A percentile compares a stretch with the other conserved stretches of the same genome.
Conservation (phyloP, 2,329 filamentous ascomycete species). For the Stemphylium beticola region DNA sequence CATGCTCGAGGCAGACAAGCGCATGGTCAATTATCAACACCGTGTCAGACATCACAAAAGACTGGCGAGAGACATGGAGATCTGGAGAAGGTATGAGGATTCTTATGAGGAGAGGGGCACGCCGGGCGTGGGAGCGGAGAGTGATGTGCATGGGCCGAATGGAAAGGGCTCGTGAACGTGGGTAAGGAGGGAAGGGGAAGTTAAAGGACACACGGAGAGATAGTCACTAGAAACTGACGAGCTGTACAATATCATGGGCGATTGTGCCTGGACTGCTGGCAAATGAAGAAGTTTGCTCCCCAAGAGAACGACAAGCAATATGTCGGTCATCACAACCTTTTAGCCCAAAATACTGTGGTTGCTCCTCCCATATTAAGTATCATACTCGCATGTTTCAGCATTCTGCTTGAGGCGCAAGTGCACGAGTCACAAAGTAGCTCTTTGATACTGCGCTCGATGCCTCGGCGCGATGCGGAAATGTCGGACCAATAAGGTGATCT, state of each 20-base stretch:
- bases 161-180: constrained; percentile 1
- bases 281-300: background rate
- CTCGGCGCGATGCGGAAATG: background rate
- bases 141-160: constrained; percentile 27
- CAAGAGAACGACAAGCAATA: background rate
- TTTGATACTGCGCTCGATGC: no score
- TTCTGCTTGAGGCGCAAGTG: no score
- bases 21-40: constrained; percentile 71
- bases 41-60: constrained; percentile 69
- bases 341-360: no score
- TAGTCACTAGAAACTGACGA: background rate
- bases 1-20: constrained; percentile 76
- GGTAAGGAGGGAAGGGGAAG: background rate
- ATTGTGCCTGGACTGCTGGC: background rate
- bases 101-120: constrained; percentile 58
- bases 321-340: no score
- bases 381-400: no score
- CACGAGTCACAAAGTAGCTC: no score
- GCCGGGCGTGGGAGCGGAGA: constrained; percentile 46
- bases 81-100: constrained; percentile 71
- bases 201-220: no score
- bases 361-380: no score
- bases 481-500: constrained; percentile 11
- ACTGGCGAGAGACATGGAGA: constrained; percentile 67
- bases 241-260: background rate